Base-by-base conservation (phyloP, 2,329 filamentous ascomycete genomes). In the Cryphonectria parasitica region DNA sequence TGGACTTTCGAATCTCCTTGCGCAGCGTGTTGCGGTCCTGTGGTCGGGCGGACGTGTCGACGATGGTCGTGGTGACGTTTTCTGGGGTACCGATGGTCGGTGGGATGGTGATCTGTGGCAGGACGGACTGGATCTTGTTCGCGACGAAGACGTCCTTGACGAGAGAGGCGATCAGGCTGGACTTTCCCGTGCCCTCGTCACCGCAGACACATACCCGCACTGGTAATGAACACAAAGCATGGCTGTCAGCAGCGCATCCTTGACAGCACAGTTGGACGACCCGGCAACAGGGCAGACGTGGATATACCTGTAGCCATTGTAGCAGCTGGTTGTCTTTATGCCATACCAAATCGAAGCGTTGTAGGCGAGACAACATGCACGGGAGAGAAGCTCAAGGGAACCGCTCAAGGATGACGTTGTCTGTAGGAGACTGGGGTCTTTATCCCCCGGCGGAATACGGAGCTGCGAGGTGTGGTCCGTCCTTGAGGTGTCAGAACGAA, bases 71-170 rank as follows among this genome's bases (percentile, higher is more conserved):
- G 64, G 94, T 97, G 79, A 98, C 94, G 86, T 97, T 97, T 77
- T 98, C 95, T 64, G 95, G 95, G 7, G 95, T 97, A 71, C 94
- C 94, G 75, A 97, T 92, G 77, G 91, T 95, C 31, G 95, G 95
- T 56, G 95, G 95, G 52, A 99, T 94, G 36, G 95, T 98, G 75
- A 99, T 97, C 79, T 95, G 93, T 31, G 96, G 96, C 13, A 99
- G 90, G 72, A 98, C 92, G 19, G 95, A 89, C 45, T 72, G 95
- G 78, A 99, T 98, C 84, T 97, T 97, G 82, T 93, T 93, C 74
- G 92, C 93, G 77, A 98, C 93, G 81, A 98, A 99, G 80, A 95
- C 92, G 79, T 98, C 95, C 80, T 98, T 98, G 80, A 99, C 95
- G 54, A 99, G 90, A 70, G 94, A 97, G 69, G 95, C 96, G 78